These are phyloP conservation scores for Moricandia moricandioides DNA, from an alignment of 345 rosid species.

Conservation along the genomic window DNA sequence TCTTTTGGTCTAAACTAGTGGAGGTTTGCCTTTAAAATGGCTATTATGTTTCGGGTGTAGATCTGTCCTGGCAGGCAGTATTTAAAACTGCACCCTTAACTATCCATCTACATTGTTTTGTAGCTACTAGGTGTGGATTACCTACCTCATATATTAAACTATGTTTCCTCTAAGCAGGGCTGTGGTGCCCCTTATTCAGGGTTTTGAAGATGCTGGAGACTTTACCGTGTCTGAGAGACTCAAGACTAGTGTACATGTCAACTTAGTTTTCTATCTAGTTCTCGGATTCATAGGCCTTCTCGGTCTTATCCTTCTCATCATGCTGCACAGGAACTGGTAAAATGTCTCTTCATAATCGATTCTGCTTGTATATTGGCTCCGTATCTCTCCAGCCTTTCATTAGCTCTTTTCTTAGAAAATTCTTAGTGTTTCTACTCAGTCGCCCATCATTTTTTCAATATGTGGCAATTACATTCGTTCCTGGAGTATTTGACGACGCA, in stretches of 20 bases:
- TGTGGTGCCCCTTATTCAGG: slow-evolving; percentile 99
- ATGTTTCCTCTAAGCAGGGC: slow-evolving; percentile 87
- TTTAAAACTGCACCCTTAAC: not conserved
- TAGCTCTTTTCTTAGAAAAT: not conserved
- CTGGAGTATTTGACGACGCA: not conserved
- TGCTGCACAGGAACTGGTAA: slow-evolving; percentile 62
- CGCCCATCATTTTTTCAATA: not conserved
- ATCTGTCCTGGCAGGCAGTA: not conserved
- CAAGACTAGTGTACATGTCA: slow-evolving; percentile 86
- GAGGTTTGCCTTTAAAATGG: not conserved
- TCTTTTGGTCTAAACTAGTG: not conserved
- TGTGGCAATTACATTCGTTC: not conserved
- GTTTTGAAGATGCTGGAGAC: slow-evolving; percentile 99
- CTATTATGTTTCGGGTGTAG: not conserved
- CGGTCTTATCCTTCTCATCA: slow-evolving; percentile 87
- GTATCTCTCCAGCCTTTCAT: not conserved
- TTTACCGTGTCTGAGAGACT: slow-evolving; percentile 82
- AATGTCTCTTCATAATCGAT: not conserved
- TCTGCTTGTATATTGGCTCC: slow-evolving; percentile 6
- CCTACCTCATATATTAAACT: slow-evolving; percentile 48
- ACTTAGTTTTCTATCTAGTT: slow-evolving; percentile 85
- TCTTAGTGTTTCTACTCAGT: not conserved
- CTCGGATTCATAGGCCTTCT: slow-evolving; percentile 85
- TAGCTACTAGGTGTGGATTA: slow-evolving; percentile 34
- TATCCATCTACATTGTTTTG: slow-evolving; percentile 14